Evolutionary conservation across 2,329 filamentous ascomycete genomes (phyloP), one percentile per base, ranked within the genome.

Genomic region (Capronia americana): DNA sequence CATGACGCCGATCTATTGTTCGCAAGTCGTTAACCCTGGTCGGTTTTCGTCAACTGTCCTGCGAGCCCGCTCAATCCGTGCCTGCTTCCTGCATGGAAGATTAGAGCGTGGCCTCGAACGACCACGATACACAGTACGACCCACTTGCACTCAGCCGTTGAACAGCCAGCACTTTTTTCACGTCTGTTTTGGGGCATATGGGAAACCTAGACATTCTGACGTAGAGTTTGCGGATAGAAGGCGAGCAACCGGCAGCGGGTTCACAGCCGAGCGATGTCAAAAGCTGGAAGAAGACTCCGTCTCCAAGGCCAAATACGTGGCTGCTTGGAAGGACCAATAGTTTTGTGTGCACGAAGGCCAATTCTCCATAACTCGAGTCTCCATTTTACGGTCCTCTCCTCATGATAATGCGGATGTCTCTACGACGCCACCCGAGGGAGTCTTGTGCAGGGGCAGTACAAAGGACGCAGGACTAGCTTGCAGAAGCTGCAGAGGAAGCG

Each of bases 391-490:
- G 38, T 44, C 17, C 38, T n/a, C 38, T 17, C 38, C 17, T 41
- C 14, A 17, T 41, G 14, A n/a, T 7, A 41, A 41, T 41, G 38
- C 38, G 17, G 17, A 44, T 44, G 38, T 17, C 38, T 53, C 48
- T 28, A 20, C 17, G 8, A 30, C 41, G 57, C 44, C 57, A 60
- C 57, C 57, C 44, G 57, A 51, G 44, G 17, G 41, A 60, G 41
- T 60, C 57, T 60, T 60, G 57, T 60, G 41, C 57, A 48, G 41
- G 57, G 57, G 57, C 10, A 57, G 55, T 4, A 57, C 55, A 57
- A 57, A 57, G 57, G 24, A 38, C 30, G 34, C 28, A 38, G 48
- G 48, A 55, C 17, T 55, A 34, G 26, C 53, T 55, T 55, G 28
- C 53, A 32, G n/a, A 7, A 55, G 26, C 17, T 55, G 53, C 53